Evolutionary conservation across 352 stramenopile genomes (phyloP).

Genomic region (Saprolegnia parasitica): DNA sequence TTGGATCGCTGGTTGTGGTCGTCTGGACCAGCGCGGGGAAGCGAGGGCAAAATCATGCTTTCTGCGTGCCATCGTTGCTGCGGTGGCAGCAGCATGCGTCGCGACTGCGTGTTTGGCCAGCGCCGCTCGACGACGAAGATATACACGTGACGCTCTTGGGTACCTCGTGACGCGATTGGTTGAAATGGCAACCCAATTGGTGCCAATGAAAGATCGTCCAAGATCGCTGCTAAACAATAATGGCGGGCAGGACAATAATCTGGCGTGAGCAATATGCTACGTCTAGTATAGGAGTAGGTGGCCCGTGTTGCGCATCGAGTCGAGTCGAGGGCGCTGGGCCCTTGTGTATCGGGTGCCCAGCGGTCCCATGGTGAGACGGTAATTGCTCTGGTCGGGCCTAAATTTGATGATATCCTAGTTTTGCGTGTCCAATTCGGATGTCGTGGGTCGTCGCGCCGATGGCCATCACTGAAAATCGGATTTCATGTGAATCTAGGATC

Average conservation of each 20-base stretch:
- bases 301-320: neutral
- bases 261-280: neutral
- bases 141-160: slow-evolving; percentile 17
- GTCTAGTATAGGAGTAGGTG: neutral
- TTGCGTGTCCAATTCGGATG: neutral
- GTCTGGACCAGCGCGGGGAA: no score
- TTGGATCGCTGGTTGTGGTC: no score
- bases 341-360: neutral
- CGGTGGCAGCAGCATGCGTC: neutral
- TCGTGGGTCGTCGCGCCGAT: neutral
- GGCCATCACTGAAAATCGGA: neutral
- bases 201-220: slow-evolving; percentile 12
- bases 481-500: neutral
- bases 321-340: neutral
- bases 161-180: neutral
- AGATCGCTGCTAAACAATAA: neutral
- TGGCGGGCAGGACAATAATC: neutral
- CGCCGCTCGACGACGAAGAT: neutral
- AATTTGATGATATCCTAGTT: slow-evolving; percentile 18
- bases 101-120: neutral
- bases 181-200: neutral
- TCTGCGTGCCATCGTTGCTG: neutral
- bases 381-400: neutral
- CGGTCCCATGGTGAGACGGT: neutral
- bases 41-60: no score